Evolutionary conservation across 371 early-diverging fungal genomes (phyloP).

Genomic region (Syncephalastrum contaminatum): DNA sequence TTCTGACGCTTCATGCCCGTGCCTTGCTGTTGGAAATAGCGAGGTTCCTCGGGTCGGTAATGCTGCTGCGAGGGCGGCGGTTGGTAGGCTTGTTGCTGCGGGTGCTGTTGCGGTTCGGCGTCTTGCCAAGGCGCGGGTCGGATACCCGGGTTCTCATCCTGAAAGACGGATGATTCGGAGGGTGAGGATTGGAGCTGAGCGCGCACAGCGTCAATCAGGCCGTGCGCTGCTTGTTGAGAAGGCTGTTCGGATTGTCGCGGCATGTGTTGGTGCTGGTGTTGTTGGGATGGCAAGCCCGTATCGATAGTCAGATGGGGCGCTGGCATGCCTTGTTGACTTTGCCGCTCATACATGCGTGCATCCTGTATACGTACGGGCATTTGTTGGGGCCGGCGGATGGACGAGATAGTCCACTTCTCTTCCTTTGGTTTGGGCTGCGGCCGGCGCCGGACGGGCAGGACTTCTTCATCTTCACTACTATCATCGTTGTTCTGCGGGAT

Average conservation of each 20-base stretch:
- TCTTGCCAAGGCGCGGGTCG: slow-evolving; percentile 15
- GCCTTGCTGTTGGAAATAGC: slow-evolving; percentile 1
- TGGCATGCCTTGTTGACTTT: slow-evolving; percentile 4
- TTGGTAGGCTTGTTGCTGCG: neutral
- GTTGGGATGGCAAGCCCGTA: neutral
- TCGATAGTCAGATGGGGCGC: neutral
- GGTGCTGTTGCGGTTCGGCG: neutral
- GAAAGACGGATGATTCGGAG: neutral
- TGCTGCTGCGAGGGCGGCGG: neutral
- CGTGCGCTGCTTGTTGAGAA: slow-evolving; percentile 9
- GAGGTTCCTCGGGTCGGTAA: neutral
- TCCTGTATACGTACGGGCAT: slow-evolving; percentile 18
- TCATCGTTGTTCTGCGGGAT: slow-evolving; percentile 3
- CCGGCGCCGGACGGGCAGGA: neutral
- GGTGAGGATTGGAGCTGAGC: slow-evolving; percentile 13
- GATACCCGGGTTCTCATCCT: slow-evolving; percentile 6
- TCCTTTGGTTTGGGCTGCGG: slow-evolving; percentile 14
- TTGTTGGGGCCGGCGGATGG: slow-evolving; percentile 21
- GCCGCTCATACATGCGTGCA: slow-evolving; percentile 21
- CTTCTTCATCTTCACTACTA: slow-evolving; percentile 16
- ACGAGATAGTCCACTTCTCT: slow-evolving; percentile 25
- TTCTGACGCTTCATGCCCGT: slow-evolving; percentile 6
- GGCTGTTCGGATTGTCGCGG: neutral
- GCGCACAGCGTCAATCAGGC: slow-evolving; percentile 5
- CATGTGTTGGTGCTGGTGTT: neutral